phyloP scores from a whole-genome alignment of 176 grass and related monocot genomes.

The Cenchrus fungigraminus region DNA sequence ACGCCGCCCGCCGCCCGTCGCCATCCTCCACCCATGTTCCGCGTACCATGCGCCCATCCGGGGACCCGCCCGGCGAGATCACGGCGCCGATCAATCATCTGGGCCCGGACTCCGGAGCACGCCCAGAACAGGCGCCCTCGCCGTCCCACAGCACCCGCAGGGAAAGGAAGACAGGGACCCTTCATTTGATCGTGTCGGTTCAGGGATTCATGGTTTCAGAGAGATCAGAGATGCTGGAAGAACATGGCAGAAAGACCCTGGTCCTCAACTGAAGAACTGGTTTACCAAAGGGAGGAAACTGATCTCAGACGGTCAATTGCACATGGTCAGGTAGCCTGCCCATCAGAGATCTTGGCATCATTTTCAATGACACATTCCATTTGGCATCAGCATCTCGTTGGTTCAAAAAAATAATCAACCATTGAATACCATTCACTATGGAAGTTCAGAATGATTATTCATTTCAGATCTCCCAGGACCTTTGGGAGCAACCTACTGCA shows the following conservation, averaged over 20 bases:
- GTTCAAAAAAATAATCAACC: not conserved
- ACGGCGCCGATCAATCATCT: not conserved
- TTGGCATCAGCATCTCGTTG: not conserved
- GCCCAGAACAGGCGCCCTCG: not conserved
- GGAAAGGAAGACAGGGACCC: not conserved
- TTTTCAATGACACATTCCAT: conserved; percentile 9
- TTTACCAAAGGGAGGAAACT: not conserved
- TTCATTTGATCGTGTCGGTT: conserved; percentile 1
- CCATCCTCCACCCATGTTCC: not conserved
- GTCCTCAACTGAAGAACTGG: not conserved
- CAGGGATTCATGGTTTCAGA: not conserved
- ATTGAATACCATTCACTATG: not conserved
- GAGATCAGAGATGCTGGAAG: not conserved
- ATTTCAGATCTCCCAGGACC: too few relatives aligned
- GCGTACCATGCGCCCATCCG: not conserved
- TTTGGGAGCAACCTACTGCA: not conserved
- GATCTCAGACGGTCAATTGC: not conserved
- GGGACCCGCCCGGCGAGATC: not conserved
- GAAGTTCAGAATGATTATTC: not conserved
- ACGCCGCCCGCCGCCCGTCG: not conserved
- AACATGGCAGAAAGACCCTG: conserved; percentile 21
- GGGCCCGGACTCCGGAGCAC: not conserved
- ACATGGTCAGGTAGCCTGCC: not conserved
- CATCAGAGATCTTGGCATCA: not conserved
- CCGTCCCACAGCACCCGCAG: not conserved